Base-by-base conservation (phyloP, 345 rosid species). In the Combretum micranthum region DNA sequence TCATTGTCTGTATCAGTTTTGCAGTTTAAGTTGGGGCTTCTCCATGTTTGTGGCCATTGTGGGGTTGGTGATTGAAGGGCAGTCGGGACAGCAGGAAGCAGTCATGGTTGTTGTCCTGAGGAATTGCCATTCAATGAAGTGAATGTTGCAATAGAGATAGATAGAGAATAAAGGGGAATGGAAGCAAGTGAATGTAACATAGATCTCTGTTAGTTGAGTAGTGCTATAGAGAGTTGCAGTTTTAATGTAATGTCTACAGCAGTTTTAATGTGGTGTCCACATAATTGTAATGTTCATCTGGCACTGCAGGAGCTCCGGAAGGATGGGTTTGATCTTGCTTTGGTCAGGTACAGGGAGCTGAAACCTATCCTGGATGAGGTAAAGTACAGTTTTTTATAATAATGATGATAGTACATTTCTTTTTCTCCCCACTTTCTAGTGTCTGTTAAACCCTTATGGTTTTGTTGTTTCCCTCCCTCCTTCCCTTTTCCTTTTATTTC, bases 311-410 rank as follows among this genome's bases (percentile, higher is more conserved):
- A 92, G 78, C 86, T 88, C 58, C 87, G 96, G 4, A 92, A 80
- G 69, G 98, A 92, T 73, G 98, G 96, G 42, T 92, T 92, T 69
- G 96, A 88, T 72, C 95, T 92, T 15, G 96, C 98, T 19, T 85
- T 88, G 60, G 76, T 80, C 67, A 84, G 95, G 44, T 88, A 86
- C 65, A 70, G 73, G 62, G 98, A 92, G 70, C 95, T 92, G 47
- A 86, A 92, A 73, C 96, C 96, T 26, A 69, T 92, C 75, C 86
- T 92, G 12, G 96, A 92, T 47, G 98, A 92, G 95, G 96, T 92
- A 53, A 68, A 42, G 17, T 55, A 15, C 54, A 15, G 58, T 61
- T 42, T 39, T 52, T 16, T 20, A 53, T 43, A n/a, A 58, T 57
- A 44, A 16, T 10, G 13, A 37, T 26, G 12, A 42, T 10, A 53